phyloP scores from a whole-genome alignment of 768 basidiomycete species.

The Leucocoprinus birnbaumii region DNA sequence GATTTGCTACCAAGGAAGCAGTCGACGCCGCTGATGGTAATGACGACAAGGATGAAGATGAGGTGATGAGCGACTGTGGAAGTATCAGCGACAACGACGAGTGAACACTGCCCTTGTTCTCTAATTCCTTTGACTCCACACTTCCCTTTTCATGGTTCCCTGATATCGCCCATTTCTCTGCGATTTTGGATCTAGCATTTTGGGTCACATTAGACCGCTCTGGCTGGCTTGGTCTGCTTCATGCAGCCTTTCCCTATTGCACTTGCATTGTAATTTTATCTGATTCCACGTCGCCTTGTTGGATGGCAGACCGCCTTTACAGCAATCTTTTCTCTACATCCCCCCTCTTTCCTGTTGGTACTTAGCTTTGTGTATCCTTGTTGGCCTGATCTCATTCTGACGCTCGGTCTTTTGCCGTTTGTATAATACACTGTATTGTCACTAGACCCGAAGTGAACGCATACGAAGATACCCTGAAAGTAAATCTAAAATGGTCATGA shows the following conservation, averaged over 20 bases:
- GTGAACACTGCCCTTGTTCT: conserved; percentile 19
- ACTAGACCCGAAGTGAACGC: conserved; percentile 13
- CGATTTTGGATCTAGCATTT: background rate
- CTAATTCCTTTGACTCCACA: background rate
- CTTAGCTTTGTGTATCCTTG: conserved; percentile 10
- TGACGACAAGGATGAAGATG: conserved; percentile 71
- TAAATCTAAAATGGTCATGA: background rate
- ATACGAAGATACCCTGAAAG: background rate
- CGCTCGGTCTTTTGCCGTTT: conserved; percentile 1
- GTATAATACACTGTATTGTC: conserved; percentile 23
- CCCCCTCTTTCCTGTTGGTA: conserved; percentile 4
- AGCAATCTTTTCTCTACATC: background rate
- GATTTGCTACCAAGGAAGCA: conserved; percentile 89
- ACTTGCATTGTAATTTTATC: conserved; percentile 8
- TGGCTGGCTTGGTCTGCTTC: conserved; percentile 5
- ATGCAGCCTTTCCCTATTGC: background rate
- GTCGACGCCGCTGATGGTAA: conserved; percentile 71
- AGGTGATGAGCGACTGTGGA: conserved; percentile 85
- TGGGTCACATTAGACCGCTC: conserved; percentile 9
- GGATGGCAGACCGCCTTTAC: background rate
- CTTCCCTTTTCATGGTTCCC: background rate
- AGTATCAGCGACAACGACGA: conserved; percentile 72
- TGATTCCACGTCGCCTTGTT: background rate
- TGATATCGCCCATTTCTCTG: background rate
- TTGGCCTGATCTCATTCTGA: conserved; percentile 7